Base-by-base conservation (phyloP, 2,329 filamentous ascomycete genomes). In the Cercospora sp. region DNA sequence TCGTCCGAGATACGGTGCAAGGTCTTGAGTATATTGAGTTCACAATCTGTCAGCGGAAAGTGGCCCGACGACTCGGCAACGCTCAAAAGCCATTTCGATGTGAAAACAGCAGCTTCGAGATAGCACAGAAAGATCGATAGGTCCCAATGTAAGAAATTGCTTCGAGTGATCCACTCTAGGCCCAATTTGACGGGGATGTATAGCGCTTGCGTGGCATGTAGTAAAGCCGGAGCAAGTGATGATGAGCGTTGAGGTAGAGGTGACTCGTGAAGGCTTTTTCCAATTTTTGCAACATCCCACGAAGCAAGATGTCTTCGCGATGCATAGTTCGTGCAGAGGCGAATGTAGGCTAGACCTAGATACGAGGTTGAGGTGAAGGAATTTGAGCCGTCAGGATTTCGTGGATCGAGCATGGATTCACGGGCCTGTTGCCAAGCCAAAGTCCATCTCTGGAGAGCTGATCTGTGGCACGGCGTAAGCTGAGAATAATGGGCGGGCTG, bases 181-280 rank as follows among this genome's bases (percentile, higher is more conserved):
- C 60, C 60, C 13, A 63, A 20, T 42, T 63, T 63, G 36, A 63
- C 60, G 6, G 60, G 60, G 18, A 63, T 63, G 42, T 63, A 63
- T n/a, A 63, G 23, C 45, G 18, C 60, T 51, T 63, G 60, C n/a
- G 45, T 63, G 13, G 60, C 60, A 20, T 63, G 45, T 20, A 63
- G n/a, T 30, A 63, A 20, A 28, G 60, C 40, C 10, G 60, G 45
- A 16, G 45, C 26, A 20, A 63, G 26, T 18, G 33, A 18, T 18
- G 36, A 10, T 33, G 60, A 26, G 28, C 60, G 36, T 20, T n/a
- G 40, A 18, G 60, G 60, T 20, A 51, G 26, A 18, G 60, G 60
- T 42, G 60, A 51, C 4, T 63, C 23, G 36, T 30, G 18, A 12
- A 63, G 40, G 42, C 26, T 63, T 28, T 16, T 40, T 16, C 36